Conservation (phyloP, 768 basidiomycete species). For the Leccinum longicurvipes region DNA sequence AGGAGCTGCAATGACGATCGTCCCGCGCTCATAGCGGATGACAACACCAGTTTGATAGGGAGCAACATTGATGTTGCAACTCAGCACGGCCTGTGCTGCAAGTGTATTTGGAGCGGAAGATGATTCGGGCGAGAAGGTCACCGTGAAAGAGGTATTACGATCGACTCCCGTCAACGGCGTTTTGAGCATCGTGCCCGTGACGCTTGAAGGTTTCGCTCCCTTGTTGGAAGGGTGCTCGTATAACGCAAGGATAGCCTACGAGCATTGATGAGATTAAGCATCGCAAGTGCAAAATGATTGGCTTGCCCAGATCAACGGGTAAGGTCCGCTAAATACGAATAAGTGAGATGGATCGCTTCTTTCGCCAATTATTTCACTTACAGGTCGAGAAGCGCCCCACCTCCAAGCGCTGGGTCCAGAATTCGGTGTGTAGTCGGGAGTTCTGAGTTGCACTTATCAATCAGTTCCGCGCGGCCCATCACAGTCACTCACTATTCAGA, state of each 20-base stretch:
- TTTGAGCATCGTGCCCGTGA: slow-evolving; percentile 73
- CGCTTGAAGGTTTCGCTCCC: slow-evolving; percentile 48
- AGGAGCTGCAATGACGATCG: slow-evolving; percentile 59
- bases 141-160: slow-evolving; percentile 67
- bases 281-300: background rate
- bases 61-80: slow-evolving; percentile 60
- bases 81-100: slow-evolving; percentile 69
- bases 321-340: slow-evolving; percentile 59
- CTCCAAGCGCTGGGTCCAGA: slow-evolving; percentile 74
- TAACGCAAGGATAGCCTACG: slow-evolving; percentile 68
- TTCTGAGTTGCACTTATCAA: slow-evolving; percentile 37
- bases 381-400: slow-evolving; percentile 84
- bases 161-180: slow-evolving; percentile 79
- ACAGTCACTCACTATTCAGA: slow-evolving; percentile 48
- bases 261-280: slow-evolving; percentile 10
- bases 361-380: slow-evolving; percentile 36
- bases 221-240: slow-evolving; percentile 81
- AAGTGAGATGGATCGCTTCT: background rate
- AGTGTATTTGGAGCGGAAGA: slow-evolving; percentile 35
- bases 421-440: slow-evolving; percentile 70
- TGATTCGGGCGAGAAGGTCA: slow-evolving; percentile 59
- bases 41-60: slow-evolving; percentile 48
- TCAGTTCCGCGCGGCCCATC: background rate
- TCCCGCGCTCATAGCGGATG: slow-evolving; percentile 75
- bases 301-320: slow-evolving; percentile 75